Conservation (phyloP, 164 flowering plant species). For the Paratinospora sagittata region DNA sequence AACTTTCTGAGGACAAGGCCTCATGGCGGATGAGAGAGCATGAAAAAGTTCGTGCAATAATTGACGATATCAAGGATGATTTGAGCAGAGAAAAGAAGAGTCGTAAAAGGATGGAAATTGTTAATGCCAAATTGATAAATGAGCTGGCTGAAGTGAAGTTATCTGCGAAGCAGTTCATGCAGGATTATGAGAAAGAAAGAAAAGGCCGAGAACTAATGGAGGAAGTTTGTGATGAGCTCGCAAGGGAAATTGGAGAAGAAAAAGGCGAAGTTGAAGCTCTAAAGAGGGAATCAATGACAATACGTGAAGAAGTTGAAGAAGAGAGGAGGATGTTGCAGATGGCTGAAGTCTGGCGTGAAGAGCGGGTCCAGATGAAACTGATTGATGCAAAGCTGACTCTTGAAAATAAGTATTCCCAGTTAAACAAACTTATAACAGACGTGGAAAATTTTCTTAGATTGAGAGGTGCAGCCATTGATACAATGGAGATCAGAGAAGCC, state of each 20-base stretch:
- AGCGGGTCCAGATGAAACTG: constrained; percentile 74
- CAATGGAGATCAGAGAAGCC: constrained; percentile 24
- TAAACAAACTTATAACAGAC: constrained; percentile 55
- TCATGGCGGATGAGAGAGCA: constrained; percentile 89
- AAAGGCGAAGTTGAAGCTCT: constrained; percentile 53
- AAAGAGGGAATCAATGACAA: constrained; percentile 51
- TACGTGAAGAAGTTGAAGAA: constrained; percentile 62
- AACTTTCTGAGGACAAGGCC: constrained; percentile 70
- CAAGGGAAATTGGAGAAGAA: constrained; percentile 57
- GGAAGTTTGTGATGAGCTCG: constrained; percentile 80
- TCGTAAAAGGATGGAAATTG: constrained; percentile 68
- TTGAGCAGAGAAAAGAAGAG: constrained; percentile 66
- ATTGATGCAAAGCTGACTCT: constrained; percentile 61
- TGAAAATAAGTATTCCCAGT: constrained; percentile 65
- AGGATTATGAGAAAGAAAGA: constrained; percentile 83
- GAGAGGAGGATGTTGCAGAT: constrained; percentile 76
- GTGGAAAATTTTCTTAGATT: constrained; percentile 45
- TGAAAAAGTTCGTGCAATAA: constrained; percentile 71
- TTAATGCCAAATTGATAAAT: constrained; percentile 72
- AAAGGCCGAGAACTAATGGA: constrained; percentile 50
- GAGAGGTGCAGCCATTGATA: constrained; percentile 17
- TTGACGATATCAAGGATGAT: constrained; percentile 63
- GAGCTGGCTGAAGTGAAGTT: constrained; percentile 76
- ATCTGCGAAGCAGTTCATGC: constrained; percentile 67
- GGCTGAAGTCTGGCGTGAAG: constrained; percentile 77